phyloP scores from a whole-genome alignment of 2,329 filamentous ascomycete genomes.

The Byssothecium circinans region DNA sequence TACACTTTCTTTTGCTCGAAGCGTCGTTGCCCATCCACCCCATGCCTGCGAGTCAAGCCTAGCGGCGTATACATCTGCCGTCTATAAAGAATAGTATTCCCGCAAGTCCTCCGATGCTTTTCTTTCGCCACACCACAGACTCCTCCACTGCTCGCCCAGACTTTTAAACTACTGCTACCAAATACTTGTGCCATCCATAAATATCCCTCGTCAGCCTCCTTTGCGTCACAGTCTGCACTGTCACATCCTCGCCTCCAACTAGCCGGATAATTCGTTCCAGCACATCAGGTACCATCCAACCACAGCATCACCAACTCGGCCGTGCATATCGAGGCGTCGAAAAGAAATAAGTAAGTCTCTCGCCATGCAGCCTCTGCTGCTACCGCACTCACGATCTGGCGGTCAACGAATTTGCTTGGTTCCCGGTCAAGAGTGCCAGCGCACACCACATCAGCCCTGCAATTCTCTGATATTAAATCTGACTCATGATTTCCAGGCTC shows the following conservation, averaged over 20 bases:
- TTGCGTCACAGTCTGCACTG: constrained; percentile 1
- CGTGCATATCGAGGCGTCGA: constrained; percentile 11
- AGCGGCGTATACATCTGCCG: constrained; percentile 19
- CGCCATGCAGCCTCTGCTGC: constrained; percentile 28
- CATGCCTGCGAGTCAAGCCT: constrained; percentile 35
- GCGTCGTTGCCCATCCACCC: constrained; percentile 18
- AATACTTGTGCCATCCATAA: constrained; percentile 1
- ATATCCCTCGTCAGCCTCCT: not conserved
- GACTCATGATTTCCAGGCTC: constrained; percentile 36
- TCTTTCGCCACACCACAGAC: constrained; percentile 2
- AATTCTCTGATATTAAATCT: constrained; percentile 38
- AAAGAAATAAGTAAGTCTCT: constrained; percentile 35
- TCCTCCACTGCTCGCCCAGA: constrained; percentile 5
- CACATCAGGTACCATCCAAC: constrained; percentile 22
- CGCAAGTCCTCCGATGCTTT: constrained; percentile 15
- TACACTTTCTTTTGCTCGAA: constrained; percentile 33
- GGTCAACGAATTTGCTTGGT: constrained; percentile 21
- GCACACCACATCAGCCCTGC: constrained; percentile 38
- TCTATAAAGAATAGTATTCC: constrained; percentile 29
- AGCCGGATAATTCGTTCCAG: constrained; percentile 22
- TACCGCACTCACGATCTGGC: constrained; percentile 22
- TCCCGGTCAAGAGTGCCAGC: constrained; percentile 29
- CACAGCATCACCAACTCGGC: constrained; percentile 14
- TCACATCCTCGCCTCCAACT: constrained; percentile 18
- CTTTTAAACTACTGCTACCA: constrained; percentile 10